Conservation (phyloP, 257 asterid species). For the Forsythia viridissima region DNA sequence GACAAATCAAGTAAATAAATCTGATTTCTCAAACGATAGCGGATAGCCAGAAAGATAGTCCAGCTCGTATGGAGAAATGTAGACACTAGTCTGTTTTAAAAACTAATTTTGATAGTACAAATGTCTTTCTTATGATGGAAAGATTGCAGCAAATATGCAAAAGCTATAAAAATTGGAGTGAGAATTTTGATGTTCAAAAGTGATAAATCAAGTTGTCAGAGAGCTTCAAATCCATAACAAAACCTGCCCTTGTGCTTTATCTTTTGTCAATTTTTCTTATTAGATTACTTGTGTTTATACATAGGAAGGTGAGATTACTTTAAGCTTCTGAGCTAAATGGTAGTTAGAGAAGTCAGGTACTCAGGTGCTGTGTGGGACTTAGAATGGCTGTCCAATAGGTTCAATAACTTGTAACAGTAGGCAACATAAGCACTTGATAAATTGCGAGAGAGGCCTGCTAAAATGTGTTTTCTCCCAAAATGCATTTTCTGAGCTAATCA, state of each 20-base stretch:
- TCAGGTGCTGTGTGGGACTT: neutral
- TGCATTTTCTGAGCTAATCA: neutral
- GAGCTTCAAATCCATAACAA: neutral
- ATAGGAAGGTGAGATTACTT: neutral
- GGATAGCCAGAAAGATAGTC: neutral
- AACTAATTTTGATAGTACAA: neutral
- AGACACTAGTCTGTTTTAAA: neutral
- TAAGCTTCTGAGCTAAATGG: neutral
- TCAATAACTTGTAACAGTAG: neutral
- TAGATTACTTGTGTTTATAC: neutral
- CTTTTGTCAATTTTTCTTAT: neutral
- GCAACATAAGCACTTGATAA: neutral
- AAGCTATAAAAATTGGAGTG: neutral
- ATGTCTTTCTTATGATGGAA: neutral
- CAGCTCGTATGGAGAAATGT: neutral
- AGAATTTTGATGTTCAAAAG: neutral
- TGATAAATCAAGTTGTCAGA: neutral
- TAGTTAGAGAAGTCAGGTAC: neutral
- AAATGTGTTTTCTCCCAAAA: neutral
- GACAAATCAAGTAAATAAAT: neutral
- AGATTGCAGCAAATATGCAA: neutral
- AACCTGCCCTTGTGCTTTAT: neutral
- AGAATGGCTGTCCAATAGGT: neutral
- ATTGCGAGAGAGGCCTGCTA: neutral
- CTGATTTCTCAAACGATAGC: neutral